phyloP scores from a whole-genome alignment of 495 filamentous ascomycete species.

The Podospora tetraspora region DNA sequence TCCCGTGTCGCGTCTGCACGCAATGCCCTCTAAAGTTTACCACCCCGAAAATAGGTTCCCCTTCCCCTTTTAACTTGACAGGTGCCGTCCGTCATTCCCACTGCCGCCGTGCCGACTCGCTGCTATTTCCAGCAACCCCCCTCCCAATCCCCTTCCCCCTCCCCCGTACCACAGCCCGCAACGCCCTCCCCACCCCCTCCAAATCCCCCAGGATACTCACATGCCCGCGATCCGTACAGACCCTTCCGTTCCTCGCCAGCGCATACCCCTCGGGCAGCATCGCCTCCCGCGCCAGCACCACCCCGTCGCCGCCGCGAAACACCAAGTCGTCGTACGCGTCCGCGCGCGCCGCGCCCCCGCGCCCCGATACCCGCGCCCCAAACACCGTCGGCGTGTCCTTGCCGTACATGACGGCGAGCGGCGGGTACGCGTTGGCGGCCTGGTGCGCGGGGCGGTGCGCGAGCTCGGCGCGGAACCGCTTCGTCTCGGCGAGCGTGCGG shows the following conservation, averaged over 20 bases:
- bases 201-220: constrained; percentile 81
- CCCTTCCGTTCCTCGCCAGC: constrained; percentile 61
- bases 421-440: constrained; percentile 68
- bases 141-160: constrained; percentile 66
- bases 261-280: constrained; percentile 82
- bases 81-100: not conserved
- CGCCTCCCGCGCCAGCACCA: constrained; percentile 77
- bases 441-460: constrained; percentile 54
- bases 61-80: not conserved
- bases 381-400: constrained; percentile 82
- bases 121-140: constrained; percentile 23
- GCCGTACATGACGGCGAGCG: constrained; percentile 78
- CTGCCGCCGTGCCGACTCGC: too few species aligned
- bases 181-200: constrained; percentile 68
- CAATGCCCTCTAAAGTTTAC: not conserved
- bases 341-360: constrained; percentile 58
- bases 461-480: constrained; percentile 69
- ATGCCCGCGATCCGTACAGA: constrained; percentile 80
- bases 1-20: not conserved
- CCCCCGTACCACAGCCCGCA: constrained; percentile 60
- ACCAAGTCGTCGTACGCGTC: constrained; percentile 85
- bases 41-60: not conserved
- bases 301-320: constrained; percentile 85
- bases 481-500: constrained; percentile 66
- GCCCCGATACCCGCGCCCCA: constrained; percentile 63